Conservation (phyloP, 2,329 filamentous ascomycete genomes). For the Diplodia seriata region DNA sequence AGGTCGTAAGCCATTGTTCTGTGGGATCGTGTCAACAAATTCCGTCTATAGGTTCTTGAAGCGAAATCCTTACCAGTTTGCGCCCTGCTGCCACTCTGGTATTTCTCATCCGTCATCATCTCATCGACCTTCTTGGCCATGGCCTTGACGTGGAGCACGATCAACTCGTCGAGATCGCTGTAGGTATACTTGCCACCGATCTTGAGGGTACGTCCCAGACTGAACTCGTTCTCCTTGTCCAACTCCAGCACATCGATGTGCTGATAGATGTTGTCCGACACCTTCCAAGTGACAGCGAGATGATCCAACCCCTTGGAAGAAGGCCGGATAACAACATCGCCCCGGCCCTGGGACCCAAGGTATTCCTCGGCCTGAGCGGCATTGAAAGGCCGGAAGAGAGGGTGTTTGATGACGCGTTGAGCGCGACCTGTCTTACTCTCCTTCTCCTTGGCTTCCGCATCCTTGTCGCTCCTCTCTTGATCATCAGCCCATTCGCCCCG, state of each 20-base stretch:
- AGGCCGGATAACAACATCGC: conserved; percentile 93
- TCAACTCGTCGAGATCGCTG: conserved; percentile 94
- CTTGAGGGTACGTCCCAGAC: conserved; percentile 82
- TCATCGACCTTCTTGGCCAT: conserved; percentile 99
- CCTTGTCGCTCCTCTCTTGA: conserved; percentile 78
- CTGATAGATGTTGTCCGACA: conserved; percentile 93
- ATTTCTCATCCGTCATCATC: conserved; percentile 94
- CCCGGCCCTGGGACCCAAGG: conserved; percentile 81
- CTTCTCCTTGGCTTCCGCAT: conserved; percentile 82
- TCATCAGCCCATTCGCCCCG: conserved; percentile 86
- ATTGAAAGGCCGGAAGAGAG: conserved; percentile 93
- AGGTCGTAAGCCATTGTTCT: conserved; percentile 97
- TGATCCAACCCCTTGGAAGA: conserved; percentile 96
- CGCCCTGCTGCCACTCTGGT: conserved; percentile 77
- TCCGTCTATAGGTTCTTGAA: conserved; percentile 18
- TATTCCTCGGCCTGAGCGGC: conserved; percentile 91
- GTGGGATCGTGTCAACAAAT: conserved; percentile 35
- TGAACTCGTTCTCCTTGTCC: conserved; percentile 96
- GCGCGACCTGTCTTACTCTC: conserved; percentile 84
- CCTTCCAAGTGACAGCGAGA: conserved; percentile 96
- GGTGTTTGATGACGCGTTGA: conserved; percentile 96
- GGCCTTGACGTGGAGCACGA: conserved; percentile 94
- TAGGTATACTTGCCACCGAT: conserved; percentile 91
- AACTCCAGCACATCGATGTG: conserved; percentile 97
- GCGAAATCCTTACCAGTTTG: conserved; percentile 77